Base-by-base conservation (phyloP, 768 basidiomycete species). In the Trametes meyenii region DNA sequence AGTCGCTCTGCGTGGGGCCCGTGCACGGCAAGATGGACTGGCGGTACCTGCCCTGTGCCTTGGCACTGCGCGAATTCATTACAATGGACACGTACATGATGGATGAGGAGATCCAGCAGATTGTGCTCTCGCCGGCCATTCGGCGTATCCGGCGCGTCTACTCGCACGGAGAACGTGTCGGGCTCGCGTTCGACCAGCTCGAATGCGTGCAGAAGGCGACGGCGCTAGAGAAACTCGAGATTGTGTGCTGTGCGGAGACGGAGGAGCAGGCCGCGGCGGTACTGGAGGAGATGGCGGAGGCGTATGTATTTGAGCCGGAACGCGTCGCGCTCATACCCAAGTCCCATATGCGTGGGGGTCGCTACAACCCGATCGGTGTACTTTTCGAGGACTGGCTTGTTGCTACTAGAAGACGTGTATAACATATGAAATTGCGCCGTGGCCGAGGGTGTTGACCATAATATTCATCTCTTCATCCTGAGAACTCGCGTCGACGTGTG, bases 31-130 rank as follows among this genome's bases (percentile, higher is more conserved):
- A 72, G 10, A 69, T 76, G 45, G 69, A 72, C 62, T 53, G 52
- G 45, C 48, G 50, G 16, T 55, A 70, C n/a, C 65, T 78, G 21
- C 66, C 58, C 11, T 69, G 70, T 49, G 50, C 55, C 7, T 35
- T 49, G 33, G 45, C 48, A 11, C 56, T 77, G 36, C 62, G 63
- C 29, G 55, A 57, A 42, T 72, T 78, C 61, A 76, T 75, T n/a
- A 77, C 74, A 56, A 63, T 62, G 10, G 65, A 70, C 14, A 74
- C 74, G 17, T 74, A 68, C 65, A 73, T 78, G 72, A 67, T 73
- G 6, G 76, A 76, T 52, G 72, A 70, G 40, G 78, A 77, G 62
- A 66, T 78, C 16, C 64, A 62, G 36, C 71, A 75, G 39, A 60
- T 74, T 33, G 68, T 76, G 33, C 59, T 65, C 16, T 72, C 70